Percentiles rank a stretch among this genome's conserved stretches.
phyloP scores from a whole-genome alignment of 768 basidiomycete species.

The Rhodotorula graminis region DNA sequence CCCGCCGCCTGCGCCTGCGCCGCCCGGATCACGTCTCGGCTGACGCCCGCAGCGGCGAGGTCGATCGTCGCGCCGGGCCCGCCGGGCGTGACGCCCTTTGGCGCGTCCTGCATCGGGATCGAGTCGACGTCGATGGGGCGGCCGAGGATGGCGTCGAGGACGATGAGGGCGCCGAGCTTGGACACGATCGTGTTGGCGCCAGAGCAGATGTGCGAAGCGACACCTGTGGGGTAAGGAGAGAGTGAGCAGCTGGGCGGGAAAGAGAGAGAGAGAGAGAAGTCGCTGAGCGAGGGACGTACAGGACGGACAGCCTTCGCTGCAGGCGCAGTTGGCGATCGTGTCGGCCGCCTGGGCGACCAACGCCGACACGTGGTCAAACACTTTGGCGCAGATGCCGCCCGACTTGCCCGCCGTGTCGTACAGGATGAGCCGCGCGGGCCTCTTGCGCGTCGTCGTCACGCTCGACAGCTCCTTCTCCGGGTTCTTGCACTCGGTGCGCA shows the following conservation, averaged over 20 bases:
- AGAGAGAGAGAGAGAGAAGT: neutral
- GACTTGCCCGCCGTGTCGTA: conserved; percentile 67
- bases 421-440: conserved; percentile 58
- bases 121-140: conserved; percentile 49
- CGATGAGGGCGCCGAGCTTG: conserved; percentile 35
- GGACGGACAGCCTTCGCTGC: conserved; percentile 63
- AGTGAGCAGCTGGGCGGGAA: neutral
- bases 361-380: conserved; percentile 67
- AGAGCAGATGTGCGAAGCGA: conserved; percentile 31
- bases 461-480: conserved; percentile 43
- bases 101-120: conserved; percentile 41
- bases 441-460: conserved; percentile 35
- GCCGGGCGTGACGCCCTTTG: conserved; percentile 28
- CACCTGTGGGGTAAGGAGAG: conserved; percentile 7
- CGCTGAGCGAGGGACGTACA: conserved; percentile 52
- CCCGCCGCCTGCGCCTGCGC: neutral
- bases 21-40: conserved; percentile 5
- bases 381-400: conserved; percentile 69
- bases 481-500: conserved; percentile 71
- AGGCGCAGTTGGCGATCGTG: conserved; percentile 60
- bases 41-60: conserved; percentile 20
- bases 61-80: conserved; percentile 28
- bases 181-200: conserved; percentile 38
- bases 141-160: conserved; percentile 51
- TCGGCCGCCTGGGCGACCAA: conserved; percentile 60